Evolutionary conservation across 495 filamentous ascomycete species (phyloP).

Genomic region (Aspergillus bertholletiae): DNA sequence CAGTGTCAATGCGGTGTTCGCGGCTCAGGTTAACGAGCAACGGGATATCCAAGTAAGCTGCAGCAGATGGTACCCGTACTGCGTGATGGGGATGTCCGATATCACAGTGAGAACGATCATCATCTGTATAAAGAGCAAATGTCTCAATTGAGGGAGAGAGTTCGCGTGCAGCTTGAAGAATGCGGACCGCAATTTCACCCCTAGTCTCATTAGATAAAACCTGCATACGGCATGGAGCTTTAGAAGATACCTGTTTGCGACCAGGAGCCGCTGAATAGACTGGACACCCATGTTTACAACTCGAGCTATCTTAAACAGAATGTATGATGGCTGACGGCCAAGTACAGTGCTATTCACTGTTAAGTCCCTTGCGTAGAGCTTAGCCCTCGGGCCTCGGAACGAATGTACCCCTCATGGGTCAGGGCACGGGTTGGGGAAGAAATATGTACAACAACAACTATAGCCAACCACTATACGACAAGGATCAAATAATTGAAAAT

Average conservation of each 20-base stretch:
- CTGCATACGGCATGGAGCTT: too few relatives aligned
- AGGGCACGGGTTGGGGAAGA: background rate
- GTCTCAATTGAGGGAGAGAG: slow-evolving; percentile 44
- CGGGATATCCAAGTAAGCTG: slow-evolving; percentile 49
- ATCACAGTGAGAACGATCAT: slow-evolving; percentile 52
- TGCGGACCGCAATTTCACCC: slow-evolving; percentile 60
- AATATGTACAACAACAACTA: background rate
- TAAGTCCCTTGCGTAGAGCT: background rate
- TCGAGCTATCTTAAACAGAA: background rate
- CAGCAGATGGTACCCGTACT: slow-evolving; percentile 45
- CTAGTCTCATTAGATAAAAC: slow-evolving; percentile 26
- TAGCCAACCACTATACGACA: background rate
- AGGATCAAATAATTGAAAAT: background rate
- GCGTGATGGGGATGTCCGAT: slow-evolving; percentile 41
- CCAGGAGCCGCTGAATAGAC: slow-evolving; percentile 49
- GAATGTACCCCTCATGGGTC: slow-evolving; percentile 15
- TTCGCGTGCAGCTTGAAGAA: slow-evolving; percentile 54
- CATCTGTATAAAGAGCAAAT: slow-evolving; percentile 49
- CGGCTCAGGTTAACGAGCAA: slow-evolving; percentile 42
- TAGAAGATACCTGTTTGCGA: slow-evolving; percentile 55
- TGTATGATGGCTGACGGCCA: background rate
- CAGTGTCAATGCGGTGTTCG: slow-evolving; percentile 49
- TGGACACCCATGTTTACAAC: slow-evolving; percentile 19
- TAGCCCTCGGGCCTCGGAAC: slow-evolving; percentile 17
- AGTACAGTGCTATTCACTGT: background rate